phyloP scores from a whole-genome alignment of 306 rosid species.

The Fagus crenata region DNA sequence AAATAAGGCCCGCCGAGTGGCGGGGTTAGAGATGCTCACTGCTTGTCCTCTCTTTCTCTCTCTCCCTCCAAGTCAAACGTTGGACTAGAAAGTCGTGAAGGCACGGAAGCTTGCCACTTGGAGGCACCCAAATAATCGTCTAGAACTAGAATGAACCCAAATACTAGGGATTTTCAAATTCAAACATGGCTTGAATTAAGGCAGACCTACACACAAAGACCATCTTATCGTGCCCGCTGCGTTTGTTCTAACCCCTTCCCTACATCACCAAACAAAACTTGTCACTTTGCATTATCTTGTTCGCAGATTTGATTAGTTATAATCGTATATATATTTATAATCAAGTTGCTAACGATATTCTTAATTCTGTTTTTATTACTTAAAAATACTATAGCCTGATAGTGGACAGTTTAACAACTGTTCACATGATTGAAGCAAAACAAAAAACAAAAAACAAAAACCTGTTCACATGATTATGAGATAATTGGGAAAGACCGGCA shows the following conservation, averaged over 20 bases:
- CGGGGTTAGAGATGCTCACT: constrained; percentile 17
- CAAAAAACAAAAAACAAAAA: too few species aligned
- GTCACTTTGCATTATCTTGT: constrained; percentile 8
- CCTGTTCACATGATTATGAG: too few species aligned
- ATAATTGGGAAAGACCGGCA: too few species aligned
- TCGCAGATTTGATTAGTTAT: constrained; percentile 19
- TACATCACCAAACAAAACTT: constrained; percentile 32
- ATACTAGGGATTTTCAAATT: constrained; percentile 17
- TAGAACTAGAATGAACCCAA: constrained; percentile 24
- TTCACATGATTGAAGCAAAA: too few species aligned
- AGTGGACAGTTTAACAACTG: too few species aligned
- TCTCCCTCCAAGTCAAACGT: constrained; percentile 43
- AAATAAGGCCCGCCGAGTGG: not conserved
- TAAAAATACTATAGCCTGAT: too few species aligned
- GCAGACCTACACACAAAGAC: not conserved
- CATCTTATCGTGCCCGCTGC: constrained; percentile 26
- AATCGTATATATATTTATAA: too few species aligned
- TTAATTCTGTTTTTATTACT: too few species aligned
- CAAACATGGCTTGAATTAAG: constrained; percentile 26
- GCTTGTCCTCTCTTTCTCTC: constrained; percentile 24
- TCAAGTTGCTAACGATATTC: too few species aligned
- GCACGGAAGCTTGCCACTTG: constrained; percentile 63
- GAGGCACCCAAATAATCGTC: constrained; percentile 50
- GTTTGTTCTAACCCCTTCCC: constrained; percentile 26
- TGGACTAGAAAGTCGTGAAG: constrained; percentile 34